A percentile compares a stretch with the other conserved stretches of the same genome.
phyloP scores from a whole-genome alignment of 176 grass and related monocot species.

The Puccinellia tenuiflora region DNA sequence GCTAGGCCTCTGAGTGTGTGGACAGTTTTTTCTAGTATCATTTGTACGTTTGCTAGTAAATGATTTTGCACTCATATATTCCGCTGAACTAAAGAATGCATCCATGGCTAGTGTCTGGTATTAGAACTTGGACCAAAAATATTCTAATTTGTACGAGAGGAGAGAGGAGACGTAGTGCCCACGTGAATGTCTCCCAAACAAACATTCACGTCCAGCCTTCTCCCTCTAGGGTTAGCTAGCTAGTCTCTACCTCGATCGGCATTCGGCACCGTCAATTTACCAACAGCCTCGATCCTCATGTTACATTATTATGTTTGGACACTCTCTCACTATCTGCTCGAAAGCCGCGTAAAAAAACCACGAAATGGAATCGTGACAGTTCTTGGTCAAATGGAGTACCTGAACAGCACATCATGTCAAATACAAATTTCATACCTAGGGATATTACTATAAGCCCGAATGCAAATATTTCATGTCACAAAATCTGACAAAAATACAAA shows the following conservation, averaged over 20 bases:
- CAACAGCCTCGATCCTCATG: conserved; percentile 20
- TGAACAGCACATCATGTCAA: conserved; percentile 13
- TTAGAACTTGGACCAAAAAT: background rate
- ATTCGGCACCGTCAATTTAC: conserved; percentile 4
- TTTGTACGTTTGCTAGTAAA: background rate
- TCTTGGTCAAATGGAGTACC: conserved; percentile 55
- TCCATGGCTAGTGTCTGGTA: background rate
- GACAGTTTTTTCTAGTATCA: no score
- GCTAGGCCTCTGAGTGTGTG: no score
- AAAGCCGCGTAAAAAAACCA: conserved; percentile 36
- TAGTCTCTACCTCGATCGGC: conserved; percentile 24
- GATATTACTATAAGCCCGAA: background rate
- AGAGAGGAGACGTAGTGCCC: conserved; percentile 52
- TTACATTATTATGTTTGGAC: conserved; percentile 49
- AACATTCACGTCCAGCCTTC: conserved; percentile 91
- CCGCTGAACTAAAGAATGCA: background rate
- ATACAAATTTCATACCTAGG: background rate
- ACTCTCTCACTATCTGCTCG: conserved; percentile 45
- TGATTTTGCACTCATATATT: background rate
- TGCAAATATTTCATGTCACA: background rate
- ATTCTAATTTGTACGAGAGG: conserved; percentile 5
- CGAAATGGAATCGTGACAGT: conserved; percentile 57
- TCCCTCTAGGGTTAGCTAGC: conserved; percentile 40
- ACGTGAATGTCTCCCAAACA: conserved; percentile 99
- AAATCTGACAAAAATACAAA: background rate